Evolutionary conservation across 2,329 filamentous ascomycete genomes (phyloP), one percentile per base, ranked within the genome.

Genomic region (Malbranchea zuffiana): DNA sequence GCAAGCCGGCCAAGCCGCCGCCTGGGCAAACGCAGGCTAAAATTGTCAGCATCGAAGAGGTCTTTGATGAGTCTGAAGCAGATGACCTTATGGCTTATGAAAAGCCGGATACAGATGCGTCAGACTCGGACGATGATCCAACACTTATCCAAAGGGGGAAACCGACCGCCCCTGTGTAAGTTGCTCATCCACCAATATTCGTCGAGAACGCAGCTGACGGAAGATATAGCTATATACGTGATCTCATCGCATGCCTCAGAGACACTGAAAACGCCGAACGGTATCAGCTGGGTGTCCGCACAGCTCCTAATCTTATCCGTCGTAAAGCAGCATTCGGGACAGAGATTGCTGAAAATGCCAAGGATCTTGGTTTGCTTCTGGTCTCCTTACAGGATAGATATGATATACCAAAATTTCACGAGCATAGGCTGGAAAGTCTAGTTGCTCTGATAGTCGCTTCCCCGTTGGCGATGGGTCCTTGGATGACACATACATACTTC

Each of bases 91-190:
- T 75, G 2, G 74, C 83, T 1, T 94, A 95, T 48, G 73, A 74
- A 10, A 95, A 94, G 55, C 84, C 84, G 1, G 83, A 85, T 50
- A 86, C 82, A 1, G 90, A 98, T 47, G 72, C 77, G 0, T 84
- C 92, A 53, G 90, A 98, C 53, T 88, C 85, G 0, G 86, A 95
- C 40, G 87, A 95, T 24, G 92, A 98, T 49, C 80, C 90, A 4
- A 93, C 86, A 0, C 66, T 94, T 12, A 72, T 96, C 32, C 79
- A 82, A 40, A 74, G 87, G 10, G 78, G 90, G 57, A 95, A 90
- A 49, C 74, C 80, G 15, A 81, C 74, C 40, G 74, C 85, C 0
- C 90, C 90, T 1, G 86, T 98, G 52, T 71, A 61, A 54, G 64
- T 61, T 16, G 41, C 37, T 10, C 40, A 41, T 17, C 35, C 45